Percentiles rank a stretch among this genome's conserved stretches.
Evolutionary conservation across 2,329 filamentous ascomycete genomes (phyloP).

Genomic region (Diaporthe amygdali): DNA sequence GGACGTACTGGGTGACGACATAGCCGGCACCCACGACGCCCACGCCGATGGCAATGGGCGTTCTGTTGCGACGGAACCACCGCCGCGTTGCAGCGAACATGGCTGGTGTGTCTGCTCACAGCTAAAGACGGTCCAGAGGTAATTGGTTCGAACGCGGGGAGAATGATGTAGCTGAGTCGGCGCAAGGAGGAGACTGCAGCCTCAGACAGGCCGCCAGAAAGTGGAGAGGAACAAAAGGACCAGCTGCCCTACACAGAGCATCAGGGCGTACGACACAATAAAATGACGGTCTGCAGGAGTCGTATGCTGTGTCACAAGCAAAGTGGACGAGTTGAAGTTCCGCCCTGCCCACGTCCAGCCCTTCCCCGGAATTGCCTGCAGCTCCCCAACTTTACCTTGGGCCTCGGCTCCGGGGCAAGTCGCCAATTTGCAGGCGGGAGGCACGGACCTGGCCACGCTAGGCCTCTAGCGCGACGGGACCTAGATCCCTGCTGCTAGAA

Average conservation of each 20-base stretch:
- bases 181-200: neutral
- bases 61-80: conserved; percentile 93
- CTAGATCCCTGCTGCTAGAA: neutral
- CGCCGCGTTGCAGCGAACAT: conserved; percentile 78
- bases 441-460: neutral
- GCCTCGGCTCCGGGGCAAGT: conserved; percentile 10
- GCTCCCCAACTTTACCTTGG: conserved; percentile 9
- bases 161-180: neutral
- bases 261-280: neutral
- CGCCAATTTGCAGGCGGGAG: neutral
- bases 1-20: conserved; percentile 88
- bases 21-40: conserved; percentile 91
- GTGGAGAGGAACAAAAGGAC: neutral
- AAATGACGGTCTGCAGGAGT: neutral
- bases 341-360: conserved; percentile 38
- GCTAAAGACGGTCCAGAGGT: neutral
- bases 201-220: neutral
- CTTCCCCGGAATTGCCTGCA: conserved; percentile 1
- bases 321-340: conserved; percentile 16
- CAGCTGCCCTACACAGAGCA: neutral
- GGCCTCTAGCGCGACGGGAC: neutral
- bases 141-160: neutral
- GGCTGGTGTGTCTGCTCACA: neutral
- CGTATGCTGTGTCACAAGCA: conserved; percentile 16
- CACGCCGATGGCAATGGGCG: conserved; percentile 84